phyloP scores from a whole-genome alignment of 805 yeast species.

The Candida parachauliodes region DNA sequence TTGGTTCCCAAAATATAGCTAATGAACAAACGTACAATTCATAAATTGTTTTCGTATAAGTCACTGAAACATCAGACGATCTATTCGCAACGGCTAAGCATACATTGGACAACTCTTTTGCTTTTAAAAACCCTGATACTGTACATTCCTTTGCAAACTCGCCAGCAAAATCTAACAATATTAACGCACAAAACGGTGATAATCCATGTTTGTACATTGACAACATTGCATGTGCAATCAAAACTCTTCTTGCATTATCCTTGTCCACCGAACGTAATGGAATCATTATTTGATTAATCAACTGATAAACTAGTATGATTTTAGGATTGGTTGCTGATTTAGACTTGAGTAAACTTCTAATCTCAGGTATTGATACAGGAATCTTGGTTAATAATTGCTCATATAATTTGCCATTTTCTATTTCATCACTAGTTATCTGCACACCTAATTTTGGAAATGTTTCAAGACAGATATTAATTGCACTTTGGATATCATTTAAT shows the following conservation, averaged over 20 bases:
- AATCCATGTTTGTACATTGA: slow-evolving; percentile 38
- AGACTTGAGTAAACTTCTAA: slow-evolving; percentile 24
- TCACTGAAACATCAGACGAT: slow-evolving; percentile 28
- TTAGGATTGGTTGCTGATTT: slow-evolving; percentile 22
- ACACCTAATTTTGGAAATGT: slow-evolving; percentile 36
- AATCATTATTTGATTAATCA: slow-evolving; percentile 36
- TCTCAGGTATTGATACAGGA: slow-evolving; percentile 39
- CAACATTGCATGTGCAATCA: slow-evolving; percentile 30
- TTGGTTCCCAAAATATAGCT: slow-evolving; percentile 42
- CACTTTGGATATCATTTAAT: slow-evolving; percentile 26
- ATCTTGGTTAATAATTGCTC: slow-evolving; percentile 22
- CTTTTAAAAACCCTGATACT: slow-evolving; percentile 27
- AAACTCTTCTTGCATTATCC: slow-evolving; percentile 22
- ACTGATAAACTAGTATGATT: slow-evolving; percentile 33
- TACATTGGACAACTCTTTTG: slow-evolving; percentile 39
- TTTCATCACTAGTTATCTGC: slow-evolving; percentile 24
- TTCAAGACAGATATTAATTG: slow-evolving; percentile 29
- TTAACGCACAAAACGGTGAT: slow-evolving; percentile 36
- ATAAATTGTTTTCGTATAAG: slow-evolving; percentile 35
- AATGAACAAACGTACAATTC: slow-evolving; percentile 39
- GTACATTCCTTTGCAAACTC: slow-evolving; percentile 23
- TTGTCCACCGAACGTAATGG: slow-evolving; percentile 27
- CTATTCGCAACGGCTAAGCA: slow-evolving; percentile 36
- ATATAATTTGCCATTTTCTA: slow-evolving; percentile 18
- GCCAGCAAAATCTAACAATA: slow-evolving; percentile 39